These are phyloP conservation scores for Paecilomyces dactylethromorphus DNA, from an alignment of 2,329 filamentous ascomycete species.

Conservation along the genomic window DNA sequence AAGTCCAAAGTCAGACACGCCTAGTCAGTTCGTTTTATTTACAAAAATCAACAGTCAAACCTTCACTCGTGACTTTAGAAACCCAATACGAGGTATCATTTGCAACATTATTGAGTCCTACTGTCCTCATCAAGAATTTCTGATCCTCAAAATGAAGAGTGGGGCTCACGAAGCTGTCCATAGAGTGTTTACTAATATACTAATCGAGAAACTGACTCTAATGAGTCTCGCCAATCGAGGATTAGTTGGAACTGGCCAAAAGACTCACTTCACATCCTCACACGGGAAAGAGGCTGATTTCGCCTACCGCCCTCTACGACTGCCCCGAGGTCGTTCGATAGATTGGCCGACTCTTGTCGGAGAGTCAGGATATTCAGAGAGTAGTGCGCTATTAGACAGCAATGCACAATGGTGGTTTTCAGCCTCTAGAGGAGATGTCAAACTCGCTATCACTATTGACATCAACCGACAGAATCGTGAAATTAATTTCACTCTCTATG, in stretches of 20 bases:
- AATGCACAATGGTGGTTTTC: neutral
- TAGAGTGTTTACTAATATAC: neutral
- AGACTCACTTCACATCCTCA: neutral
- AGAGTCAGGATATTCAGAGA: neutral
- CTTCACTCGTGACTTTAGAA: too few species aligned
- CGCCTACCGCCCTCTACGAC: neutral
- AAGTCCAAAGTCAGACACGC: too few species aligned
- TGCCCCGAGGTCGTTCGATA: neutral
- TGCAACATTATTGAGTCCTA: too few species aligned
- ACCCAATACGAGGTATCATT: too few species aligned
- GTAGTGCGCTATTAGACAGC: neutral
- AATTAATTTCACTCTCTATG: neutral
- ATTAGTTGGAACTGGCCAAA: neutral
- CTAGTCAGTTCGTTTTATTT: too few species aligned
- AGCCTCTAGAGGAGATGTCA: neutral
- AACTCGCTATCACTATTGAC: neutral
- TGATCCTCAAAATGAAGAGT: neutral
- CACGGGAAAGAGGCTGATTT: neutral
- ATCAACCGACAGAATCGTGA: neutral
- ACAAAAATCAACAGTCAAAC: too few species aligned
- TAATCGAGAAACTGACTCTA: neutral
- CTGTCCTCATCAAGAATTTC: too few species aligned
- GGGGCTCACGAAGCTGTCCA: neutral
- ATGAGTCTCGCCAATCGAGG: neutral
- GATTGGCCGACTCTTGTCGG: neutral